Evolutionary conservation across 306 rosid genomes (phyloP).

Genomic region (Ochetophila trinervis): DNA sequence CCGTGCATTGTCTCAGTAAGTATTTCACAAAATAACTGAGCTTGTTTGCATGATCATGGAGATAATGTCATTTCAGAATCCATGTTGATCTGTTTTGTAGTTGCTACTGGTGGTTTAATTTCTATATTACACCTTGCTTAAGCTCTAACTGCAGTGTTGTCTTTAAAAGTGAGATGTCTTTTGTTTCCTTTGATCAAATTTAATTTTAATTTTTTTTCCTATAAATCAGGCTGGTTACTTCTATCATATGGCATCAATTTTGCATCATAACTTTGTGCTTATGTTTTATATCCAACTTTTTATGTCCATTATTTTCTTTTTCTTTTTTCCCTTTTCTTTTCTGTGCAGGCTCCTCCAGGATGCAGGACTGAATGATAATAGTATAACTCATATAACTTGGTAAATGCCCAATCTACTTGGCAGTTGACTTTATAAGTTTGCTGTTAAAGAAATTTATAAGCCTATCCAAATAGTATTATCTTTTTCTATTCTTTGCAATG

Average conservation of each 20-base stretch:
- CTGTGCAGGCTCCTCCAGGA: slow-evolving; percentile 82
- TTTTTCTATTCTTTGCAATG: too few relatives aligned
- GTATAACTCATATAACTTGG: slow-evolving; percentile 87
- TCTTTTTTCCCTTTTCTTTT: not conserved
- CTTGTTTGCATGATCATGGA: not conserved
- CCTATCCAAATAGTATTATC: not conserved
- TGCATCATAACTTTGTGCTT: not conserved
- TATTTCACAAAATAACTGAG: slow-evolving; percentile 16
- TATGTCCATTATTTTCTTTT: too few relatives aligned
- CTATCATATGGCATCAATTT: not conserved
- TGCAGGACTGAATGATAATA: slow-evolving; percentile 67
- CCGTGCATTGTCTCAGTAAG: slow-evolving; percentile 87
- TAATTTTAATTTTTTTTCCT: not conserved
- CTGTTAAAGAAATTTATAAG: slow-evolving; percentile 5
- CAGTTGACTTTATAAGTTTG: not conserved
- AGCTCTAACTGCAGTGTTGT: not conserved
- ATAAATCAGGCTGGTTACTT: not conserved
- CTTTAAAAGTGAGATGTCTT: not conserved
- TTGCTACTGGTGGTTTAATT: not conserved
- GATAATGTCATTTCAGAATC: not conserved
- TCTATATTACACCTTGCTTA: not conserved
- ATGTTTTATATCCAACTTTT: not conserved
- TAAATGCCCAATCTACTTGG: slow-evolving; percentile 27
- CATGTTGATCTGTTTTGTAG: not conserved
- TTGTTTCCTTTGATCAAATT: not conserved